Conservation (phyloP, 768 basidiomycete genomes). For the Fomitopsis pulvina region DNA sequence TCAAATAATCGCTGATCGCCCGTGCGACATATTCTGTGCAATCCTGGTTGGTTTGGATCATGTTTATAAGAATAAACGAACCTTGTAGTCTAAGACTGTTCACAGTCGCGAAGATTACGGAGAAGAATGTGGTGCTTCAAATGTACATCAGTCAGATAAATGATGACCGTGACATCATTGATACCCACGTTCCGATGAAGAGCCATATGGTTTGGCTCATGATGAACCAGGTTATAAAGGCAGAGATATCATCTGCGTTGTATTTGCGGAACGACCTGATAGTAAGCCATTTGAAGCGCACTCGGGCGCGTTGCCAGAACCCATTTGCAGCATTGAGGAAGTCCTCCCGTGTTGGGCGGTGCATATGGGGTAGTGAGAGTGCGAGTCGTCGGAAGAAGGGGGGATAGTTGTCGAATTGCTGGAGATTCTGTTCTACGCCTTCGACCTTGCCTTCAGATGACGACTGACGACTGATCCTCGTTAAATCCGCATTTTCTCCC, state of each 20-base stretch:
- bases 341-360: constrained; percentile 82
- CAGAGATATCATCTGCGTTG: constrained; percentile 95
- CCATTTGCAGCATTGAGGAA: constrained; percentile 79
- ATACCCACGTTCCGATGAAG: constrained; percentile 80
- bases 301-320: constrained; percentile 85
- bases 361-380: constrained; percentile 66
- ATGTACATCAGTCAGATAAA: not conserved
- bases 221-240: constrained; percentile 92
- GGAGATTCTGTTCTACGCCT: not conserved
- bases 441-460: constrained; percentile 2
- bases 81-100: constrained; percentile 87
- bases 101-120: constrained; percentile 81
- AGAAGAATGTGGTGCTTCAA: constrained; percentile 87
- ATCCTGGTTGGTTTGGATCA: too few species aligned
- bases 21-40: constrained; percentile 73
- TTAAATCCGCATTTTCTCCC: not conserved
- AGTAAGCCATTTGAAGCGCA: constrained; percentile 97
- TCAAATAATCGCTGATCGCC: constrained; percentile 88
- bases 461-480: not conserved
- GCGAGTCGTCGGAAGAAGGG: constrained; percentile 79
- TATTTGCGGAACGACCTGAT: constrained; percentile 92
- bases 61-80: constrained; percentile 24
- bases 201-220: constrained; percentile 97
- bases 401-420: constrained; percentile 60
- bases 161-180: constrained; percentile 1